Conservation (phyloP, 768 basidiomycete species). For the Lanmaoa pseudosensibilis region DNA sequence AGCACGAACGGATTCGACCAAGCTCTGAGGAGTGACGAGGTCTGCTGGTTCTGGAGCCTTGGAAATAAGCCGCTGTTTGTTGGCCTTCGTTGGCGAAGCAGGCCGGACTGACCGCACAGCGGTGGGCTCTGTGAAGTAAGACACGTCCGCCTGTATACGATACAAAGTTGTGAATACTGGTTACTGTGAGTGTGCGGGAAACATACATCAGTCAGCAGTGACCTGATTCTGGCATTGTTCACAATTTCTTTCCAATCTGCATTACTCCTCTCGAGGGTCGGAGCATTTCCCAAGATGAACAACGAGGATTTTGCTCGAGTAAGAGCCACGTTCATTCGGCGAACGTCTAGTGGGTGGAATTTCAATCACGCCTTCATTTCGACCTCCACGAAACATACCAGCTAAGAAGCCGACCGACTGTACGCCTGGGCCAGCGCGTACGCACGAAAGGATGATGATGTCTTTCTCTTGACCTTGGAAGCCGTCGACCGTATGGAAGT, state of each 20-base stretch:
- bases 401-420: slow-evolving; percentile 85
- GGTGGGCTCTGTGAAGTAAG: slow-evolving; percentile 40
- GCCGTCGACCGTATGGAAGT: slow-evolving; percentile 98
- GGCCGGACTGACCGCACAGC: slow-evolving; percentile 15
- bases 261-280: slow-evolving; percentile 87
- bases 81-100: slow-evolving; percentile 21
- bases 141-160: slow-evolving; percentile 31
- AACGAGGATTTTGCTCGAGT: slow-evolving; percentile 95
- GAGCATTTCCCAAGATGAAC: slow-evolving; percentile 88
- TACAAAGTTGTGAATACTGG: not conserved
- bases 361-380: slow-evolving; percentile 1
- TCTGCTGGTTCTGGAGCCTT: slow-evolving; percentile 30
- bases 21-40: slow-evolving; percentile 40
- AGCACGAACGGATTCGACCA: slow-evolving; percentile 31
- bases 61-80: slow-evolving; percentile 21
- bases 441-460: slow-evolving; percentile 95
- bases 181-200: not conserved
- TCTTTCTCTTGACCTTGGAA: slow-evolving; percentile 99
- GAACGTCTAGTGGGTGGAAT: slow-evolving; percentile 47
- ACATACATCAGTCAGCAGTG: slow-evolving; percentile 61
- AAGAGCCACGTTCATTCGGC: slow-evolving; percentile 98
- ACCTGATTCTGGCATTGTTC: slow-evolving; percentile 67
- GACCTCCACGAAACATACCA: slow-evolving; percentile 42
- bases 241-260: slow-evolving; percentile 77
- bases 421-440: slow-evolving; percentile 86